phyloP scores from a whole-genome alignment of 768 basidiomycete species.

The Mycena rosella region DNA sequence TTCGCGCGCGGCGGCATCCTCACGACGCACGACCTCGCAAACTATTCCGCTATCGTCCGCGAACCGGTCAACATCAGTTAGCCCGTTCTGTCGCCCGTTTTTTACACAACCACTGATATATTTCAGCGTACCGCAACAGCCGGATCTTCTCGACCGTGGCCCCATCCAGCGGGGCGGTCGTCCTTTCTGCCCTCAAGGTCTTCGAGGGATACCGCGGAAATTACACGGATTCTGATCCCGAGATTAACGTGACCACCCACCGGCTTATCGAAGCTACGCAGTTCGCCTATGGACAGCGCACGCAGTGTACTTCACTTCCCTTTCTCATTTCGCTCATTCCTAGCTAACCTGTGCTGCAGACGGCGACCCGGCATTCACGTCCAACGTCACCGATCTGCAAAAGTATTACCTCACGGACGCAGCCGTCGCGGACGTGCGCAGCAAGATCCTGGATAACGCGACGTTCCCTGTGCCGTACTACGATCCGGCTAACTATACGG shows the following conservation, averaged over 20 bases:
- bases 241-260: slow-evolving; percentile 50
- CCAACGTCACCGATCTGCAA: slow-evolving; percentile 52
- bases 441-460: slow-evolving; percentile 42
- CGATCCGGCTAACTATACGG: slow-evolving; percentile 46
- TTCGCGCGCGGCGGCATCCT: slow-evolving; percentile 35
- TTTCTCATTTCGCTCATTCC: slow-evolving; percentile 28
- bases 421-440: slow-evolving; percentile 42
- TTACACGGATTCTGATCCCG: slow-evolving; percentile 39
- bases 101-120: not conserved
- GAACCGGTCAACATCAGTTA: slow-evolving; percentile 42
- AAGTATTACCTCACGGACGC: slow-evolving; percentile 43
- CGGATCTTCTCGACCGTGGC: slow-evolving; percentile 53
- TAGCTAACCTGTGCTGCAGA: not conserved
- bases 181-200: slow-evolving; percentile 51
- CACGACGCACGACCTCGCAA: slow-evolving; percentile 33
- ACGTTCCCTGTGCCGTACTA: slow-evolving; percentile 47
- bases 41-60: slow-evolving; percentile 39
- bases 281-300: slow-evolving; percentile 52
- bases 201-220: slow-evolving; percentile 47
- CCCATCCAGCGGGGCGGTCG: slow-evolving; percentile 51
- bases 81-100: not conserved
- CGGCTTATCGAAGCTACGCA: slow-evolving; percentile 49
- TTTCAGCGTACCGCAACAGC: slow-evolving; percentile 38
- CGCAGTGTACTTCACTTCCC: slow-evolving; percentile 19
- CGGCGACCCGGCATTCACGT: slow-evolving; percentile 53